Base-by-base conservation (phyloP, 352 stramenopile genomes). In the Pythium pectinolyticum region DNA sequence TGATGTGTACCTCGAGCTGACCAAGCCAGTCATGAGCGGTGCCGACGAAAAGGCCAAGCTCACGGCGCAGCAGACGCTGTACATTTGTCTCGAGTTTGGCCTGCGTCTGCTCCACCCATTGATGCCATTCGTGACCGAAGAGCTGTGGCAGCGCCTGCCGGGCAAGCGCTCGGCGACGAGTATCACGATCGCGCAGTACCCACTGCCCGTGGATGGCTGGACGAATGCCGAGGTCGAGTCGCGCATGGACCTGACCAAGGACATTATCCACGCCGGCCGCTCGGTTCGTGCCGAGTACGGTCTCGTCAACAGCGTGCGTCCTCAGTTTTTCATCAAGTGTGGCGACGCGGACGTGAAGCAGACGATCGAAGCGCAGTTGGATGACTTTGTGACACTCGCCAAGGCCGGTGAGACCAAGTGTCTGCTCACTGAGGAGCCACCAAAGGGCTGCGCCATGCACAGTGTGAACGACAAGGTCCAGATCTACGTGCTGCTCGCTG, bases 1-100 rank as follows among this genome's bases (percentile, higher is more conserved):
- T 64, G 96, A 99, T 74, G 90, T 99, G 41, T 99, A 99, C 77
- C 86, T 99, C n/a, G 98, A 99, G 84, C 78, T 99, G 54, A 96
- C 97, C 74, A 99, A 99, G 84, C 97, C 97, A 15, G 88, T 99
- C 24, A 89, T 99, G 47, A 72, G 41, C 20, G 92, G 96, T 45
- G 80, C 81, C 8, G 81, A 90, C 57, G 69, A 66, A 9, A 75
- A 84, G 22, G 80, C 85, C 25, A 95, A 96, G 69, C 56, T 76
- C 17, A 88, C 86, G 45, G 87, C 84, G 2, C 85, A 94, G 66
- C 74, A 95, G 63, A 94, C 83, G 49, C 74, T 97, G 14, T 94
- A 92, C 66, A 73, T 91, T 34, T 95, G 86, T 50, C 66, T 96
- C 17, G 88, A 96, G 70, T 85, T 79, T 35, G 84, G 81, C 28